Base-by-base conservation (phyloP, 1,139 yeast genomes). In the Sugiyamaella neomexicana region DNA sequence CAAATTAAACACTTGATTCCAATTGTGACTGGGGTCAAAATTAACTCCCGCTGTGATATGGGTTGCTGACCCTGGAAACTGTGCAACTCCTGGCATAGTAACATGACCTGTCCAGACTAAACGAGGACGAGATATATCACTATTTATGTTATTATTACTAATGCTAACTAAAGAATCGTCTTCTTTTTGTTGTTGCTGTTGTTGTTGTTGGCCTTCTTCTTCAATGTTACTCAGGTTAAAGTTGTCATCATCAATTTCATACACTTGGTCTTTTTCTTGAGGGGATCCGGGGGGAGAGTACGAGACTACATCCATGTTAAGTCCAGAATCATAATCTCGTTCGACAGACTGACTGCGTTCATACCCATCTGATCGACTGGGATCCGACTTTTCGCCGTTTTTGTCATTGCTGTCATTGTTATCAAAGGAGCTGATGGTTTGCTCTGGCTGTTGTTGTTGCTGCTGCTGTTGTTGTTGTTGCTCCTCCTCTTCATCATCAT, bases 91-190 rank as follows among this genome's bases (percentile, higher is more conserved):
- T 1, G 83, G 80, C 72, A 84, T 83, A 2, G 75, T 69, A 5
- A 84, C 72, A 15, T 70, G 72, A 1, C 90, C 90, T 1, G 70
- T 59, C 90, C 89, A 85, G 6, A 82, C 63, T 2, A 59, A 43
- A 41, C 42, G 56, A 20, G 55, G 48, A 27, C 42, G 36, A 27
- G 44, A 40, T 42, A 34, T 44, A 23, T 36, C 42, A 36, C 54
- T 32, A 39, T 20, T 31, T 40, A 34, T 10, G 46, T 31, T 20
- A 29, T n/a, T 40, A 37, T 38, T 27, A 23, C 17, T 48, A 32
- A 13, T 23, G n/a, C 32, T 32, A 40, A 9, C 45, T 23, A 12
- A 25, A 20, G 16, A 29, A 16, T 50, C 55, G 9, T 51, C 43
- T 15, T 46, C 55, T 12, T 55, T 56, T 25, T 55, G 50, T 10